phyloP scores from a whole-genome alignment of 1,284 basidiomycete species.

The Erythrobasidium hasegawianum region DNA sequence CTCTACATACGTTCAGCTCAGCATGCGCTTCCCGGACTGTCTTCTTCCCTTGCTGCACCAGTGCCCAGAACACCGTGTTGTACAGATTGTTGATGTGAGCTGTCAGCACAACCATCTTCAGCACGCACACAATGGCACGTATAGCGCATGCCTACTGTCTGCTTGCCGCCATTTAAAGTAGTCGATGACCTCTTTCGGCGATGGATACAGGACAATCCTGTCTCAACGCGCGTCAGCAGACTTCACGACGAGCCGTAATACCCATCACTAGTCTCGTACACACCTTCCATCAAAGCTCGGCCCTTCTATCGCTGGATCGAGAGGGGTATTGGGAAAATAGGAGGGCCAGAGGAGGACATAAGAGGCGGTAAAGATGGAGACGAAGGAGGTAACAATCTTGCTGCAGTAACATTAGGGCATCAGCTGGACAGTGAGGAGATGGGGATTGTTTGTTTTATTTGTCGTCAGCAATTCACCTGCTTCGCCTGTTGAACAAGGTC shows the following conservation, averaged over 20 bases:
- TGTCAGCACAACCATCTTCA: conserved; percentile 47
- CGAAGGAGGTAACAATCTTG: conserved; percentile 84
- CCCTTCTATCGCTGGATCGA: conserved; percentile 62
- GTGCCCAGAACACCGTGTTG: conserved; percentile 93
- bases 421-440: too few species aligned
- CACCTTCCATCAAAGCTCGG: conserved; percentile 82
- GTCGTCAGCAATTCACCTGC: conserved; percentile 53
- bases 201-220: conserved; percentile 73
- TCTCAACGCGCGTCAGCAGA: background rate
- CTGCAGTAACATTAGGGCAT: conserved; percentile 48
- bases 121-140: background rate
- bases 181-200: conserved; percentile 68
- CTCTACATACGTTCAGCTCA: conserved; percentile 6
- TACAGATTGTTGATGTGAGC: conserved; percentile 98
- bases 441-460: conserved; percentile 1
- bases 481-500: conserved; percentile 74
- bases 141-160: conserved; percentile 64
- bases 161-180: conserved; percentile 95
- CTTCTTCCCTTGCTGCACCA: conserved; percentile 73
- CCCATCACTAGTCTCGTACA: background rate
- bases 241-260: background rate
- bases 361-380: conserved; percentile 86
- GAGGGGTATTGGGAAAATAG: conserved; percentile 68
- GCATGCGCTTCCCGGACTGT: conserved; percentile 75
- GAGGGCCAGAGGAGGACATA: conserved; percentile 82